These are phyloP conservation scores for Colletotrichum sp. DNA, from an alignment of 2,329 filamentous ascomycete genomes.

Conservation along the genomic window DNA sequence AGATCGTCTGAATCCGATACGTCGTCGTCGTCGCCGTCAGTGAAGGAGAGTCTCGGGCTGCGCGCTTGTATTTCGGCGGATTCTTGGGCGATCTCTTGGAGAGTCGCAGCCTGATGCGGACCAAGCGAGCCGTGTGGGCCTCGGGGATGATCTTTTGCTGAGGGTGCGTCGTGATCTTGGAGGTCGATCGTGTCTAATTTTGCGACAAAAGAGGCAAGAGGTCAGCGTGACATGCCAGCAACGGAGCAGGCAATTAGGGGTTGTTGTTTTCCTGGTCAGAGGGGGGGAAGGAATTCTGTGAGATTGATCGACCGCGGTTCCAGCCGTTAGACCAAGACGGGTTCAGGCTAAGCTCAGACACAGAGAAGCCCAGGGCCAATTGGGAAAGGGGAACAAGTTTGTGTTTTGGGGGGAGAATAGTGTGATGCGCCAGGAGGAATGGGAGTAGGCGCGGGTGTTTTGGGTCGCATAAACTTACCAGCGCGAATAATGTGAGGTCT, in stretches of 20 bases:
- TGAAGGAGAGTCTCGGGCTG: slow-evolving; percentile 65
- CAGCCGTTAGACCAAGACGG: slow-evolving; percentile 14
- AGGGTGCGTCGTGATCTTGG: slow-evolving; percentile 81
- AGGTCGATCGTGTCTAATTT: slow-evolving; percentile 88
- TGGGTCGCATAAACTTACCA: slow-evolving; percentile 47
- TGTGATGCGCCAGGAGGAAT: slow-evolving; percentile 17
- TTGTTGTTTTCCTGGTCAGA: neutral
- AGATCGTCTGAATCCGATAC: slow-evolving; percentile 50
- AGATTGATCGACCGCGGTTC: slow-evolving; percentile 20
- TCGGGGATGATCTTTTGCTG: slow-evolving; percentile 79
- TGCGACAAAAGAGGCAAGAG: neutral
- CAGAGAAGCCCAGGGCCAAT: slow-evolving; percentile 2
- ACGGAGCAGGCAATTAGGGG: neutral
- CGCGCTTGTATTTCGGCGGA: slow-evolving; percentile 72
- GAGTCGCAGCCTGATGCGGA: slow-evolving; percentile 84
- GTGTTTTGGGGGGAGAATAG: slow-evolving; percentile 11
- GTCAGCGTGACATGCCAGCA: slow-evolving; percentile 18
- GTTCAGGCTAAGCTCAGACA: slow-evolving; percentile 22
- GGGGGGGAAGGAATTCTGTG: slow-evolving; percentile 5
- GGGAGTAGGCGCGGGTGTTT: slow-evolving; percentile 17
- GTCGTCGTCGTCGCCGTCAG: slow-evolving; percentile 40
- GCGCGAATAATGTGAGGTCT: slow-evolving; percentile 65
- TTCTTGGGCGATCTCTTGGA: slow-evolving; percentile 82
- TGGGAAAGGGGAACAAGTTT: slow-evolving; percentile 3
- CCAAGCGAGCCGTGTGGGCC: slow-evolving; percentile 48